Conservation (phyloP, 225 moss, liverwort and hornwort genomes). For the Lunularia cruciata region DNA sequence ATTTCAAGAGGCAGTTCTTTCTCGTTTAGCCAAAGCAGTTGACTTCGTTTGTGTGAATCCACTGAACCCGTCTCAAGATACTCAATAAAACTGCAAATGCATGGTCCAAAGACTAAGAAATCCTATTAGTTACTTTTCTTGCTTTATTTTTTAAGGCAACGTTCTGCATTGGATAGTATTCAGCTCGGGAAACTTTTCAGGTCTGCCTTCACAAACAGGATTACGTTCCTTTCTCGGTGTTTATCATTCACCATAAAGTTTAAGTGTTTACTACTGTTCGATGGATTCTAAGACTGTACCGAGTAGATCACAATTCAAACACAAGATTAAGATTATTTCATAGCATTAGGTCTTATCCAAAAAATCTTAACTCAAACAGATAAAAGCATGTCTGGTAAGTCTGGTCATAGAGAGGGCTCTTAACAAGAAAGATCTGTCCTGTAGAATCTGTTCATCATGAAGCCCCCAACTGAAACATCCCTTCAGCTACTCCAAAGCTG, state of each 20-base stretch:
- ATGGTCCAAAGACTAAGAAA: not conserved
- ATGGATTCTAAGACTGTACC: too few relatives aligned
- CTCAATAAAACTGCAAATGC: slow-evolving; percentile 48
- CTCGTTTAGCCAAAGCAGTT: slow-evolving; percentile 53
- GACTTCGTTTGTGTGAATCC: slow-evolving; percentile 58
- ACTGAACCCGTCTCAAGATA: slow-evolving; percentile 62
- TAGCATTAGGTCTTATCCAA: too few relatives aligned
- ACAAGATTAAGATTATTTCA: not conserved
- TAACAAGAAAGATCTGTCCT: not conserved
- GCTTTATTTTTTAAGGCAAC: too few relatives aligned
- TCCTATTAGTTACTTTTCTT: too few relatives aligned
- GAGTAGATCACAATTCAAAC: too few relatives aligned
- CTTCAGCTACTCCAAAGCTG: slow-evolving; percentile 2
- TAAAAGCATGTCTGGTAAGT: not conserved
- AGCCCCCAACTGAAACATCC: not conserved
- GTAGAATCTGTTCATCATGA: not conserved
- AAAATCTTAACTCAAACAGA: not conserved
- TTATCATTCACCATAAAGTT: too few relatives aligned
- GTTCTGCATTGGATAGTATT: too few relatives aligned
- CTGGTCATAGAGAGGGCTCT: not conserved
- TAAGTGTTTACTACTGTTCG: not conserved
- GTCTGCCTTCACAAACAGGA: too few relatives aligned
- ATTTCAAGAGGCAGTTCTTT: slow-evolving; percentile 41
- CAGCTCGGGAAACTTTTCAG: too few relatives aligned
- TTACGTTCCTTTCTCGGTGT: too few relatives aligned